Conservation (phyloP, 371 early-diverging fungal genomes). For the Actinomortierella wolfii region DNA sequence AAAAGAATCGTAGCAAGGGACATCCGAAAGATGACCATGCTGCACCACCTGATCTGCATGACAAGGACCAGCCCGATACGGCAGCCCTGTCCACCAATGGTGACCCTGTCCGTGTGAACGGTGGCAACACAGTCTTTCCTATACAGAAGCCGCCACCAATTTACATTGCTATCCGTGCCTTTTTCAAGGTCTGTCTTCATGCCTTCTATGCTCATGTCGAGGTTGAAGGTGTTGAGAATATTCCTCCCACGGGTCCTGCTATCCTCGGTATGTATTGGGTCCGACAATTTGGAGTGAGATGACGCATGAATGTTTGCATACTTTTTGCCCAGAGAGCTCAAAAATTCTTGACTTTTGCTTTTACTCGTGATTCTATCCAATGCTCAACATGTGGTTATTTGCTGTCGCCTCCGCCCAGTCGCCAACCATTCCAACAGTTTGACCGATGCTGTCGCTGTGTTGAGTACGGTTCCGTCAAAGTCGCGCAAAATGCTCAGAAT, state of each 20-base stretch:
- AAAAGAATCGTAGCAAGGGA: background rate
- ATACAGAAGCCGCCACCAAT: conserved; percentile 15
- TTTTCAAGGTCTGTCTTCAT: conserved; percentile 43
- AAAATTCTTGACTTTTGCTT: too few species aligned
- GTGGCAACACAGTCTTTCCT: too few species aligned
- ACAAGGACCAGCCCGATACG: background rate
- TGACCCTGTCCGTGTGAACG: too few species aligned
- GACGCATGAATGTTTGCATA: conserved; percentile 1
- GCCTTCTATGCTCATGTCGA: conserved; percentile 43
- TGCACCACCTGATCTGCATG: background rate
- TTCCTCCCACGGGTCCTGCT: conserved; percentile 35
- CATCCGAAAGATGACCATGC: background rate
- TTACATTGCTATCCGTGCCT: conserved; percentile 42
- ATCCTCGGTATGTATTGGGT: conserved; percentile 30
- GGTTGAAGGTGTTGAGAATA: conserved; percentile 42
- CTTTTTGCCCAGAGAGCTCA: background rate
- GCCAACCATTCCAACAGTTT: conserved; percentile 43
- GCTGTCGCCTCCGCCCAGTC: conserved; percentile 11
- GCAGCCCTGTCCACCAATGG: background rate
- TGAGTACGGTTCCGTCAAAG: conserved; percentile 36
- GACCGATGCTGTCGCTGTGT: conserved; percentile 39
- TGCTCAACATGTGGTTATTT: background rate
- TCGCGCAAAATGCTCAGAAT: conserved; percentile 33
- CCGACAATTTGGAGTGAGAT: background rate
- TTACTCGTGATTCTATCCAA: too few species aligned